phyloP scores from a whole-genome alignment of 2,329 filamentous ascomycete genomes.

The Stagonosporopsis rhizophila region DNA sequence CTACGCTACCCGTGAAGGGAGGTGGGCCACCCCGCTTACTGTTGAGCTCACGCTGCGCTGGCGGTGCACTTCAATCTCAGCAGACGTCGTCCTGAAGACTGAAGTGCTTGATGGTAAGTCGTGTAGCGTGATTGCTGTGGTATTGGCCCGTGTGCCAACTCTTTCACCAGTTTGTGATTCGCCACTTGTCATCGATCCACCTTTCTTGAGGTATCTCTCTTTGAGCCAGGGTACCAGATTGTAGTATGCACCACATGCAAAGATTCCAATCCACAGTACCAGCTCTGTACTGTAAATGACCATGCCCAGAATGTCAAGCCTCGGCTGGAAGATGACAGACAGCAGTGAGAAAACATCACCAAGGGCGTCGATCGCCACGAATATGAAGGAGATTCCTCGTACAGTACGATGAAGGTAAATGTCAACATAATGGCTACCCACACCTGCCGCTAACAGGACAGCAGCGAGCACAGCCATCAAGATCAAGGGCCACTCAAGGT shows the following conservation, averaged over 20 bases:
- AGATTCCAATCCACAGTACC: conserved; percentile 70
- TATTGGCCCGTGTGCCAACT: conserved; percentile 5
- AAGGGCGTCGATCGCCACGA: conserved; percentile 72
- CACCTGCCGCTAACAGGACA: conserved; percentile 68
- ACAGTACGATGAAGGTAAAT: conserved; percentile 72
- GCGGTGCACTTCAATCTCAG: conserved; percentile 41
- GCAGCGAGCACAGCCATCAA: conserved; percentile 73
- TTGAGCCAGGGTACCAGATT: conserved; percentile 67
- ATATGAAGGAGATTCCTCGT: conserved; percentile 74
- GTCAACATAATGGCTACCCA: conserved; percentile 73
- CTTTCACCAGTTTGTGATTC: not conserved
- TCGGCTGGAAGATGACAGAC: conserved; percentile 68
- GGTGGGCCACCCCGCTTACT: conserved; percentile 4
- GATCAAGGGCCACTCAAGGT: conserved; percentile 66
- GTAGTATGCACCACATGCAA: conserved; percentile 70
- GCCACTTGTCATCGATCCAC: conserved; percentile 3
- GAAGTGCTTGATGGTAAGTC: conserved; percentile 66
- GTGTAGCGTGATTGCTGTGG: conserved; percentile 52
- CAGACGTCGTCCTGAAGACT: conserved; percentile 66
- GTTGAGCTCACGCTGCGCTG: conserved; percentile 22
- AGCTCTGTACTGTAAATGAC: conserved; percentile 73
- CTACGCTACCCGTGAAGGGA: conserved; percentile 18
- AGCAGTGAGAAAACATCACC: conserved; percentile 72
- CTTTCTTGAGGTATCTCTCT: conserved; percentile 36
- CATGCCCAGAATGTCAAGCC: conserved; percentile 67